Percentiles rank a stretch among this genome's conserved stretches.
Evolutionary conservation across 2,329 filamentous ascomycete genomes (phyloP).

Genomic region (Ceratocystis cacaofunesta): DNA sequence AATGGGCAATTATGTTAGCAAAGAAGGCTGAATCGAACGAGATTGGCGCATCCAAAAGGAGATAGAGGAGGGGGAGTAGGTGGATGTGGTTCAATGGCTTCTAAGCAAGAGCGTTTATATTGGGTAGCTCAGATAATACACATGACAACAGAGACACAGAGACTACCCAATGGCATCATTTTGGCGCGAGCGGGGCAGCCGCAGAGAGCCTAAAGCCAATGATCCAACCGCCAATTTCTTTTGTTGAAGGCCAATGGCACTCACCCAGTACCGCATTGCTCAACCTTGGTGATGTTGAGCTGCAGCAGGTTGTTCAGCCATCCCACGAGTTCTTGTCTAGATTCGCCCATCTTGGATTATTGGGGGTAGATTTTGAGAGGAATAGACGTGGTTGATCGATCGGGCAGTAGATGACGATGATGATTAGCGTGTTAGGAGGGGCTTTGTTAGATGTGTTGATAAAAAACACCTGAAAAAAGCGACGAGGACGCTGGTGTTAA

Average conservation of each 20-base stretch:
- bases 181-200: background rate
- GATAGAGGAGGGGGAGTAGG: background rate
- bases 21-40: too few species aligned
- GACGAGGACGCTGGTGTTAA: background rate
- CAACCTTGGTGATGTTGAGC: conserved; percentile 95
- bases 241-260: conserved; percentile 20
- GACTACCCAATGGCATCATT: background rate
- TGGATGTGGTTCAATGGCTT: background rate
- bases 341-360: conserved; percentile 43
- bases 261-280: conserved; percentile 97
- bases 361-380: conserved; percentile 10
- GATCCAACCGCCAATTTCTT: background rate
- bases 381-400: background rate
- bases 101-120: background rate
- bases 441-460: conserved; percentile 4
- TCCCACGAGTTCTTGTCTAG: conserved; percentile 81
- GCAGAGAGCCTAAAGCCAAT: background rate
- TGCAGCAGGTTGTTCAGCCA: conserved; percentile 97
- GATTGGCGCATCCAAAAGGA: background rate
- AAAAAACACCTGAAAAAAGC: conserved; percentile 10
- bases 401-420: background rate
- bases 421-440: conserved; percentile 13
- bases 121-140: background rate
- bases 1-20: conserved; percentile 16
- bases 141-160: background rate